phyloP scores from a whole-genome alignment of 73 alveolate genomes.

The Paramecium primaurelia region DNA sequence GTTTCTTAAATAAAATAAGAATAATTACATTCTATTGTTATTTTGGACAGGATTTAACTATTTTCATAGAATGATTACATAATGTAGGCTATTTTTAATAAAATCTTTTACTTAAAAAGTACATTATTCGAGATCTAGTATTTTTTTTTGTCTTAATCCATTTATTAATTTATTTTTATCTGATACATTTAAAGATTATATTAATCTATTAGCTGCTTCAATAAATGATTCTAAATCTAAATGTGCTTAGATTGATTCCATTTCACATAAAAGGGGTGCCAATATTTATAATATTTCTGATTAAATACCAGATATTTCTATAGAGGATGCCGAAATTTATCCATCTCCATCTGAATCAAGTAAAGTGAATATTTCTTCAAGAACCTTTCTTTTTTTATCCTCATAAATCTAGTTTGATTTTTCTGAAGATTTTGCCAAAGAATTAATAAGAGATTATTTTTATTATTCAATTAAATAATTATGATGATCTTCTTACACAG shows the following conservation, averaged over 20 bases:
- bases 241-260: constrained; percentile 57
- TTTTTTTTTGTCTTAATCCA: neutral
- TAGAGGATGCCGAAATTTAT: constrained; percentile 56
- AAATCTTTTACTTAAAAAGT: neutral
- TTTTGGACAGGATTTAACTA: neutral
- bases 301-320: constrained; percentile 51
- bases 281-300: constrained; percentile 54
- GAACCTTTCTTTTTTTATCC: constrained; percentile 5
- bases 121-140: neutral
- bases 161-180: neutral
- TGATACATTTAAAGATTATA: neutral
- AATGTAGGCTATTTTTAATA: neutral
- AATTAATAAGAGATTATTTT: neutral
- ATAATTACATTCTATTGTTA: neutral
- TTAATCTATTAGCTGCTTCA: neutral
- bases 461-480: neutral
- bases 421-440: constrained; percentile 23
- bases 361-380: constrained; percentile 40
- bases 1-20: neutral
- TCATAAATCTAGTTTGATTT: constrained; percentile 51
- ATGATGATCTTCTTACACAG: neutral
- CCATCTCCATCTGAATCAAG: constrained; percentile 71
- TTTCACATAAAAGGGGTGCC: constrained; percentile 62
- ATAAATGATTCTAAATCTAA: neutral
- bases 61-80: neutral